Percentiles rank a stretch among this genome's conserved stretches.
Conservation (phyloP, 495 filamentous ascomycete genomes). For the Lasiosphaeria ovina region DNA sequence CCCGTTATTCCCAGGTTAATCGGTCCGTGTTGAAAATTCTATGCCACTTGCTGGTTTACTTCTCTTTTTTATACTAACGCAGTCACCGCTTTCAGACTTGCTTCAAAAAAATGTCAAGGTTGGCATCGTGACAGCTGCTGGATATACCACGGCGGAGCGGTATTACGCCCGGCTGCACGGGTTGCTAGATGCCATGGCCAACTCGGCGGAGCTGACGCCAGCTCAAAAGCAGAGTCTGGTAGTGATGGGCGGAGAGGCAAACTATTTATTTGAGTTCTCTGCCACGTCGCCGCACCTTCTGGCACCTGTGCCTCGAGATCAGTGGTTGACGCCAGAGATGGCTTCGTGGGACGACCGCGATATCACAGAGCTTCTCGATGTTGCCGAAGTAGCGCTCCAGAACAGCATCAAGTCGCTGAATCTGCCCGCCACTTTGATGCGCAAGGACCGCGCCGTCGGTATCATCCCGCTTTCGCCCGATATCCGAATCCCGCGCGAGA, state of each 20-base stretch:
- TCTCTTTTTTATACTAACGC: background rate
- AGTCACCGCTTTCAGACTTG: slow-evolving; percentile 36
- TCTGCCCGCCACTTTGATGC: slow-evolving; percentile 71
- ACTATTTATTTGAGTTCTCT: slow-evolving; percentile 81
- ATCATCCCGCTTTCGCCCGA: slow-evolving; percentile 64
- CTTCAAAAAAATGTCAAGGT: slow-evolving; percentile 65
- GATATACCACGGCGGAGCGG: slow-evolving; percentile 79
- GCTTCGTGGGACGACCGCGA: slow-evolving; percentile 73
- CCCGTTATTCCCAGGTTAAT: slow-evolving; percentile 79
- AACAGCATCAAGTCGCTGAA: slow-evolving; percentile 76
- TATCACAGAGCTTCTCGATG: slow-evolving; percentile 75
- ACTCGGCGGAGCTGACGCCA: slow-evolving; percentile 54
- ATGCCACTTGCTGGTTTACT: background rate
- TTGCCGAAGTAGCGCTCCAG: slow-evolving; percentile 76
- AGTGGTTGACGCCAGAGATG: slow-evolving; percentile 91
- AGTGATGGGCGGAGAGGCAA: slow-evolving; percentile 83
- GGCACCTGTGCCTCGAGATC: slow-evolving; percentile 59
- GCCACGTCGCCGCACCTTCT: slow-evolving; percentile 52
- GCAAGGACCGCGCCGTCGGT: slow-evolving; percentile 92
- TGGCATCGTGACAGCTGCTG: slow-evolving; percentile 95
- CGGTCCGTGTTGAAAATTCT: slow-evolving; percentile 22
- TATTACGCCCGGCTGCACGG: slow-evolving; percentile 86
- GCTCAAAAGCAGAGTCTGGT: slow-evolving; percentile 72
- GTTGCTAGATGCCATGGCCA: slow-evolving; percentile 76
- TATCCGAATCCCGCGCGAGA: slow-evolving; percentile 75